A percentile compares a stretch with the other conserved stretches of the same genome.
These are phyloP conservation scores for Akanthomyces lecanii DNA, from an alignment of 2,329 filamentous ascomycete species.

Conservation along the genomic window DNA sequence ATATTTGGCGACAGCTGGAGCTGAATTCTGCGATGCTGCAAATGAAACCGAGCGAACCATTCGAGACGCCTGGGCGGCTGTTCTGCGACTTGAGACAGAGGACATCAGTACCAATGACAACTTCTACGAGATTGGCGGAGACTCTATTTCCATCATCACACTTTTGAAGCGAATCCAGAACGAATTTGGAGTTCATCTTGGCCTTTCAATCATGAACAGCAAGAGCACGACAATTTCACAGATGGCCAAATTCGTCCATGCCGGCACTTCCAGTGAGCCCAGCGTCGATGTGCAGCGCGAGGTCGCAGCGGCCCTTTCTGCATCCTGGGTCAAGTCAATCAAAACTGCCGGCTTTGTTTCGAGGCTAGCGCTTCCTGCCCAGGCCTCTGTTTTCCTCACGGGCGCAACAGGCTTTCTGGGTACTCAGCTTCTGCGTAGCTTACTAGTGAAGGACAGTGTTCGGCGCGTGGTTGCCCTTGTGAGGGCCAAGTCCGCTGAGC, in stretches of 20 bases:
- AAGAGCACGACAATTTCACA: constrained; percentile 21
- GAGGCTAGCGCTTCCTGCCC: neutral
- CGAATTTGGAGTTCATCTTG: constrained; percentile 19
- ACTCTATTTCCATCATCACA: constrained; percentile 8
- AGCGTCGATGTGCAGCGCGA: neutral
- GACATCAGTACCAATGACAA: constrained; percentile 14
- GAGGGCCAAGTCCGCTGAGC: constrained; percentile 12
- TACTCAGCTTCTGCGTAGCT: constrained; percentile 17
- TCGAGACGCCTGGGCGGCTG: neutral
- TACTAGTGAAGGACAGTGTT: constrained; percentile 2
- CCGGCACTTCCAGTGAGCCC: neutral
- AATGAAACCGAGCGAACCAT: neutral
- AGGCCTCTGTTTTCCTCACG: constrained; percentile 15
- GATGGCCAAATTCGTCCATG: constrained; percentile 18
- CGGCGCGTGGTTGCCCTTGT: constrained; percentile 15
- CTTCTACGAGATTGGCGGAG: constrained; percentile 15
- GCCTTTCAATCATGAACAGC: constrained; percentile 20
- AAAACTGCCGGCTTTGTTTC: neutral
- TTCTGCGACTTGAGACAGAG: neutral
- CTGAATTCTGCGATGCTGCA: neutral
- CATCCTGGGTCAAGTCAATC: neutral
- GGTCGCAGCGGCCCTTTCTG: neutral
- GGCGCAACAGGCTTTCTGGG: constrained; percentile 20
- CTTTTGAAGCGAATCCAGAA: constrained; percentile 14
- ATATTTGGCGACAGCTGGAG: neutral